Percentiles rank a stretch among this genome's conserved stretches.
Evolutionary conservation across 495 filamentous ascomycete species (phyloP).

Genomic region (Cryomyces antarcticus): DNA sequence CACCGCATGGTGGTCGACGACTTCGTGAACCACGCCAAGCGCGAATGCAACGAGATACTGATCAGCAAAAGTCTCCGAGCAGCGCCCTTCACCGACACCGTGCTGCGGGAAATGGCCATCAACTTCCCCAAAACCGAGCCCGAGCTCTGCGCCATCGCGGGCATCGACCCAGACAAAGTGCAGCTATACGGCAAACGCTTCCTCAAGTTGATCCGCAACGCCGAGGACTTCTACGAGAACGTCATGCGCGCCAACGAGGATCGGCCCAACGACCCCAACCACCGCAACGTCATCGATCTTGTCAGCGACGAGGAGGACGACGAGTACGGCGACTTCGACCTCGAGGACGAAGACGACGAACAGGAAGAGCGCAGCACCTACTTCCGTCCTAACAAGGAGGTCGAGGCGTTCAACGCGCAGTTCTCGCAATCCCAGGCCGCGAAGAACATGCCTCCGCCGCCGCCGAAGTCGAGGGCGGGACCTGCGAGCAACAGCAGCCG

Average conservation of each 20-base stretch:
- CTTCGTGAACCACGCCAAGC: conserved; percentile 42
- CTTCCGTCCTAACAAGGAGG: conserved; percentile 3
- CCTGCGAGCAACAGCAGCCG: neutral
- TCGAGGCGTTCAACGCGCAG: conserved; percentile 2
- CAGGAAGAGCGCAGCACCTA: conserved; percentile 8
- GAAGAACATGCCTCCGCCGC: neutral
- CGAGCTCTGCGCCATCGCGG: conserved; percentile 44
- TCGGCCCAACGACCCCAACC: conserved; percentile 25
- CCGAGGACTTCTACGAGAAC: conserved; percentile 34
- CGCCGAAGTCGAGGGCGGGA: neutral
- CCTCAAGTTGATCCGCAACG: conserved; percentile 37
- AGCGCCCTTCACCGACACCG: conserved; percentile 55
- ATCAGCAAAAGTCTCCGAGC: conserved; percentile 37
- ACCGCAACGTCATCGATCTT: conserved; percentile 46
- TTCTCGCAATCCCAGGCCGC: neutral
- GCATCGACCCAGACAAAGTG: conserved; percentile 52
- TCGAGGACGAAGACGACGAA: conserved; percentile 1
- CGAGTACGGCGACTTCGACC: conserved; percentile 21
- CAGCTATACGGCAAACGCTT: conserved; percentile 46
- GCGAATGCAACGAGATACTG: conserved; percentile 43
- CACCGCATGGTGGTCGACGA: conserved; percentile 44
- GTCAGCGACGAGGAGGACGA: conserved; percentile 35
- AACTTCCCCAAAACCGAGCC: conserved; percentile 38
- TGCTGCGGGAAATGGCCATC: conserved; percentile 71
- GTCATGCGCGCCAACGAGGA: conserved; percentile 22